Percentiles rank a stretch among this genome's conserved stretches.
These are phyloP conservation scores for Fusarium subglutinans DNA, from an alignment of 2,329 filamentous ascomycete genomes.

Conservation along the genomic window DNA sequence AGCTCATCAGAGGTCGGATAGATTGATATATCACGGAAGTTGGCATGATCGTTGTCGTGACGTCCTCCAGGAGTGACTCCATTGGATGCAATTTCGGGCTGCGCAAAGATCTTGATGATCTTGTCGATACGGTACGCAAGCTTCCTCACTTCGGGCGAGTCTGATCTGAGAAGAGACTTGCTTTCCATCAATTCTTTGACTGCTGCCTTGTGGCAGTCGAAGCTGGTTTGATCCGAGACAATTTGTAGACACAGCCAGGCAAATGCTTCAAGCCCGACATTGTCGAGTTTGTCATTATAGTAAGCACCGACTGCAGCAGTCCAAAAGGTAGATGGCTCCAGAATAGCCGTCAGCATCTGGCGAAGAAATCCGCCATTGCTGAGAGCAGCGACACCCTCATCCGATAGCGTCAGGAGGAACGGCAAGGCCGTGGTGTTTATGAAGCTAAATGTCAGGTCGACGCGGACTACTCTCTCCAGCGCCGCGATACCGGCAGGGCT, in stretches of 20 bases:
- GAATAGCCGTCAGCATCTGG: constrained; percentile 54
- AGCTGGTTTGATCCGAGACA: constrained; percentile 32
- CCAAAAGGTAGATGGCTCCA: constrained; percentile 66
- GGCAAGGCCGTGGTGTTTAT: constrained; percentile 34
- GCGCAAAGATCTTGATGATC: constrained; percentile 43
- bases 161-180: constrained; percentile 38
- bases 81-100: not conserved
- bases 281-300: constrained; percentile 43
- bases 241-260: constrained; percentile 62
- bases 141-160: constrained; percentile 37
- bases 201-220: constrained; percentile 12
- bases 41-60: constrained; percentile 76
- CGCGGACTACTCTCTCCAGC: constrained; percentile 40
- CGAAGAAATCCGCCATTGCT: constrained; percentile 35
- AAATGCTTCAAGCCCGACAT: constrained; percentile 49
- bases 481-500: constrained; percentile 33
- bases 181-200: constrained; percentile 42
- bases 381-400: constrained; percentile 24
- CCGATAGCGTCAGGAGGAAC: constrained; percentile 16
- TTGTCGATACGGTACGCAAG: constrained; percentile 52
- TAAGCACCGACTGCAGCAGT: constrained; percentile 52
- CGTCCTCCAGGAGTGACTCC: constrained; percentile 66
- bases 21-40: constrained; percentile 70
- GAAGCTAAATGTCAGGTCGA: constrained; percentile 41
- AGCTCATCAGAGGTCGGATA: constrained; percentile 75